phyloP scores from a whole-genome alignment of 768 basidiomycete species.

The Suillus americanus region DNA sequence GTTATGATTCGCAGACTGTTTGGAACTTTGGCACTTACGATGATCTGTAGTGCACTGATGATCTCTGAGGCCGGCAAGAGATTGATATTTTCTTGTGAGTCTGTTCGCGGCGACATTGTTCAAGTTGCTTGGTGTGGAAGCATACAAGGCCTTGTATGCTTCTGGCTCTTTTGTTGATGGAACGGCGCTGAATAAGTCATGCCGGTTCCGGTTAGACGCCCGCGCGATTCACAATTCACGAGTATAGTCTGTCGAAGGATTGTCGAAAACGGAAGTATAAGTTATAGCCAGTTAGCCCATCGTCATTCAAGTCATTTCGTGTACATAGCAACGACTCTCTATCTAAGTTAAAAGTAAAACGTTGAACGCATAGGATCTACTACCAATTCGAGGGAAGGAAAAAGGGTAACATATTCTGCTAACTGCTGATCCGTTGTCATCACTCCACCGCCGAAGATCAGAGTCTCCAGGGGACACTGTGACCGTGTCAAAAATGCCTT shows the following conservation, averaged over 20 bases:
- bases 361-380: too few relatives aligned
- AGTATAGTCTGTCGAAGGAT: too few relatives aligned
- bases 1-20: background rate
- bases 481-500: background rate
- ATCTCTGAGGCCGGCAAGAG: background rate
- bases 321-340: too few relatives aligned
- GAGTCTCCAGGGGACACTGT: background rate
- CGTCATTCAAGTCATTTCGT: too few relatives aligned
- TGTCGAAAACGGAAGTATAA: too few relatives aligned
- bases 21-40: background rate
- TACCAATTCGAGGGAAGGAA: background rate
- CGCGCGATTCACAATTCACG: too few relatives aligned
- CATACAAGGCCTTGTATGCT: too few relatives aligned
- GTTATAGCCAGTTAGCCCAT: too few relatives aligned
- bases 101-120: background rate
- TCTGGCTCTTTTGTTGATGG: too few relatives aligned
- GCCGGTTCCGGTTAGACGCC: too few relatives aligned
- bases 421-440: background rate
- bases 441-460: background rate
- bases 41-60: background rate
- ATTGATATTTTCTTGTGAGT: background rate
- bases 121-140: background rate
- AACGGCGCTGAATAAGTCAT: too few relatives aligned
- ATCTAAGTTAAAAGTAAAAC: too few relatives aligned
- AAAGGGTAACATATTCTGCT: background rate